These are phyloP conservation scores for Hura crepitans DNA, from an alignment of 441 rosid species.

Conservation along the genomic window DNA sequence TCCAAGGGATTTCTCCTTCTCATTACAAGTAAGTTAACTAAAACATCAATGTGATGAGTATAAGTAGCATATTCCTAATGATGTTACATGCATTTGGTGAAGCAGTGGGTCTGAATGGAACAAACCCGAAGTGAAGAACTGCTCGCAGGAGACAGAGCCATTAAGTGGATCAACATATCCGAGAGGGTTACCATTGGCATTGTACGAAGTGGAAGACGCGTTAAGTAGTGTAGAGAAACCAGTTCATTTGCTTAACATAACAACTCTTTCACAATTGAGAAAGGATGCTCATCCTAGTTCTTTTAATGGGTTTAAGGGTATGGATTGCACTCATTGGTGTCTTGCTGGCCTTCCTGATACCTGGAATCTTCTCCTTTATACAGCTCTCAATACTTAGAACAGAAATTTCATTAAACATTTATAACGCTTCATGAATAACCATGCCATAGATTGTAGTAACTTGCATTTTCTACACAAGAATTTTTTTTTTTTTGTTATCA, in stretches of 20 bases:
- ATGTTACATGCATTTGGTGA: neutral
- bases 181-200: conserved; percentile 54
- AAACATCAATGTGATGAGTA: neutral
- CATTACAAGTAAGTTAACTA: conserved; percentile 64
- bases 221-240: conserved; percentile 47
- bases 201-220: conserved; percentile 52
- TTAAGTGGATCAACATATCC: conserved; percentile 50
- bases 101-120: conserved; percentile 63
- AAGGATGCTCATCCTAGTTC: conserved; percentile 82
- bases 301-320: conserved; percentile 42
- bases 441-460: neutral
- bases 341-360: conserved; percentile 84
- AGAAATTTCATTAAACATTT: neutral
- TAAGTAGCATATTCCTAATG: neutral
- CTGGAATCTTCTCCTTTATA: conserved; percentile 79
- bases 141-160: conserved; percentile 62
- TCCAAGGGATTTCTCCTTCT: conserved; percentile 91
- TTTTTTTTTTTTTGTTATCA: no score
- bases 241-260: conserved; percentile 64
- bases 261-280: conserved; percentile 65
- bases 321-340: conserved; percentile 97
- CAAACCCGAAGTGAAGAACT: conserved; percentile 58
- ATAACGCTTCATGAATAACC: neutral
- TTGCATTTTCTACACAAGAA: neutral
- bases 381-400: conserved; percentile 28